Evolutionary conservation across 306 rosid genomes (phyloP).

Genomic region (Gastrolobium villosum): DNA sequence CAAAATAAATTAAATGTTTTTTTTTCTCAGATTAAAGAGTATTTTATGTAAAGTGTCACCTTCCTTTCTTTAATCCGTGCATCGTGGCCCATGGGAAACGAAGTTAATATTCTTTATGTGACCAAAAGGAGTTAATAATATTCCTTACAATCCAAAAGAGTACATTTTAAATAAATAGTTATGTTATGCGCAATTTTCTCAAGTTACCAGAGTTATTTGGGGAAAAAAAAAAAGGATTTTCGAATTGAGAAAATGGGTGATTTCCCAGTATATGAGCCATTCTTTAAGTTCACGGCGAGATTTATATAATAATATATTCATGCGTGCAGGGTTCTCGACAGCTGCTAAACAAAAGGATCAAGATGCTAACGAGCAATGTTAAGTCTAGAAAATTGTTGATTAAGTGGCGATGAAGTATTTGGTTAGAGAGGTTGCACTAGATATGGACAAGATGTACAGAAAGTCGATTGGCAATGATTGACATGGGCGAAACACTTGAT

Average conservation of each 20-base stretch:
- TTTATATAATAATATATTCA: background rate
- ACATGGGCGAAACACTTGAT: conserved; percentile 7
- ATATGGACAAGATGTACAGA: conserved; percentile 59
- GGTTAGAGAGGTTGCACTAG: conserved; percentile 35
- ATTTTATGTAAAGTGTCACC: too few species aligned
- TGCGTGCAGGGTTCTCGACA: background rate
- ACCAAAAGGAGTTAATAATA: too few species aligned
- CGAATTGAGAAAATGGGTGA: background rate
- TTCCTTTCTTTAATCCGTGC: too few species aligned
- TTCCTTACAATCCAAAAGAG: too few species aligned
- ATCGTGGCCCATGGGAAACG: too few species aligned
- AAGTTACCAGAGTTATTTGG: too few species aligned
- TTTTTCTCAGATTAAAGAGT: too few species aligned
- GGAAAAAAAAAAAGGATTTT: background rate
- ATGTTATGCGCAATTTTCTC: background rate
- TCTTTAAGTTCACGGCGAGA: background rate
- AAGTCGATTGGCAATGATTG: conserved; percentile 32
- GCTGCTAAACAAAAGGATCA: background rate
- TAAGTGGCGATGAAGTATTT: conserved; percentile 10
- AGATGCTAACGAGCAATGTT: conserved; percentile 7
- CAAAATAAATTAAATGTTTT: background rate
- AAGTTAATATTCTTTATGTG: too few species aligned
- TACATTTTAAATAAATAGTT: too few species aligned
- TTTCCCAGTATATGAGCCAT: conserved; percentile 5
- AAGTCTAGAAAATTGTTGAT: conserved; percentile 30